These are phyloP conservation scores for Yarrowia alimentaria DNA, from an alignment of 805 yeast species.

Conservation along the genomic window DNA sequence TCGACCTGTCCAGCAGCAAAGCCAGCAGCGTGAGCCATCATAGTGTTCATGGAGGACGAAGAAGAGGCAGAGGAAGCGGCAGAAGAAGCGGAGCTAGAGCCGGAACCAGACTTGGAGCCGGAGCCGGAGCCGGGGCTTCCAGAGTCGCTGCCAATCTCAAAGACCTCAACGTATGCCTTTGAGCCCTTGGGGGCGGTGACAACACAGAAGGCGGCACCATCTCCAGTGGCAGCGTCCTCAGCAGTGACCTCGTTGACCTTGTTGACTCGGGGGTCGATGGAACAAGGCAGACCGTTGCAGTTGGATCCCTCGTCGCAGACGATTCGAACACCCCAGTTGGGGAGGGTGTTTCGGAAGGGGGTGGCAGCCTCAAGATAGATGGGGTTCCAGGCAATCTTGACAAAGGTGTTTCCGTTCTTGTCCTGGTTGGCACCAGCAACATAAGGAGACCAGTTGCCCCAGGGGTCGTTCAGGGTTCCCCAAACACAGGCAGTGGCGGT, in stretches of 20 bases:
- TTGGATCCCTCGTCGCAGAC: conserved; percentile 66
- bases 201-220: conserved; percentile 72
- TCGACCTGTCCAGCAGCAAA: conserved; percentile 12
- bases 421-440: conserved; percentile 91
- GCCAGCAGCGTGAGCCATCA: not conserved
- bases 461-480: conserved; percentile 68
- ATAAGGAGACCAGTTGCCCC: conserved; percentile 91
- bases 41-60: not conserved
- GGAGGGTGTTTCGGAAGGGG: conserved; percentile 55
- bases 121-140: too few species aligned
- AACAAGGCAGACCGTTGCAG: conserved; percentile 79
- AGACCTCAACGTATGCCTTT: conserved; percentile 71
- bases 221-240: conserved; percentile 47
- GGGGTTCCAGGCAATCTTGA: conserved; percentile 91
- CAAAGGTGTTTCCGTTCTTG: conserved; percentile 62
- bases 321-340: conserved; percentile 68
- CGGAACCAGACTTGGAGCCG: too few species aligned
- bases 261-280: conserved; percentile 66
- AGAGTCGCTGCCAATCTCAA: conserved; percentile 39
- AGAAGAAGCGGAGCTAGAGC: conserved; percentile 7
- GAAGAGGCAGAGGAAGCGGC: not conserved
- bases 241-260: conserved; percentile 58
- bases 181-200: conserved; percentile 68
- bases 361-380: conserved; percentile 58
- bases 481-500: conserved; percentile 76